Conservation (phyloP, 306 rosid species). For the Dalbergia oliveri region DNA sequence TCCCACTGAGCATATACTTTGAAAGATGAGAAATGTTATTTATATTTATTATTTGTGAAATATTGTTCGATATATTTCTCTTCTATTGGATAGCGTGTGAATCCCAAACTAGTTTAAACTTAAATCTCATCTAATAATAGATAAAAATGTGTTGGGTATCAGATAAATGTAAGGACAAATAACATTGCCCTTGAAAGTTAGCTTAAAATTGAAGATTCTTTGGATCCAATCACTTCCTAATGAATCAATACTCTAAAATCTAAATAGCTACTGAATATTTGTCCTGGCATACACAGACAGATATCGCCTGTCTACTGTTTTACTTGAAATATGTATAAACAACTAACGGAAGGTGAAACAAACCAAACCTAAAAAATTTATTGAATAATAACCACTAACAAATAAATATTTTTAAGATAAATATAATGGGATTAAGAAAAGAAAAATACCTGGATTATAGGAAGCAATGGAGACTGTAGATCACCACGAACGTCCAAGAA, state of each 20-base stretch:
- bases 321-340: slow-evolving; percentile 18
- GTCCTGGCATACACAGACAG: slow-evolving; percentile 6
- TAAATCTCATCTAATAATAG: too few species aligned
- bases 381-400: not conserved
- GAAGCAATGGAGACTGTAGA: slow-evolving; percentile 74
- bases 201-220: slow-evolving; percentile 31
- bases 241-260: not conserved
- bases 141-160: too few species aligned
- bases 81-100: too few species aligned
- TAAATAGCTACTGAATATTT: not conserved
- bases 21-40: too few species aligned
- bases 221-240: not conserved
- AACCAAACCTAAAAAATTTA: slow-evolving; percentile 40
- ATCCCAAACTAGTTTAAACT: too few species aligned
- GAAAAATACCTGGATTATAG: slow-evolving; percentile 71
- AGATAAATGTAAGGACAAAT: too few species aligned
- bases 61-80: too few species aligned
- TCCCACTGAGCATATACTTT: not conserved
- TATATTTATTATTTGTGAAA: too few species aligned
- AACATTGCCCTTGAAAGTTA: not conserved
- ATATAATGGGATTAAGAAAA: not conserved
- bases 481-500: slow-evolving; percentile 68
- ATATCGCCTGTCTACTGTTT: slow-evolving; percentile 7
- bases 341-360: slow-evolving; percentile 35
- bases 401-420: not conserved